phyloP scores from a whole-genome alignment of 2,329 filamentous ascomycete genomes.

The Colletotrichum tropicale region DNA sequence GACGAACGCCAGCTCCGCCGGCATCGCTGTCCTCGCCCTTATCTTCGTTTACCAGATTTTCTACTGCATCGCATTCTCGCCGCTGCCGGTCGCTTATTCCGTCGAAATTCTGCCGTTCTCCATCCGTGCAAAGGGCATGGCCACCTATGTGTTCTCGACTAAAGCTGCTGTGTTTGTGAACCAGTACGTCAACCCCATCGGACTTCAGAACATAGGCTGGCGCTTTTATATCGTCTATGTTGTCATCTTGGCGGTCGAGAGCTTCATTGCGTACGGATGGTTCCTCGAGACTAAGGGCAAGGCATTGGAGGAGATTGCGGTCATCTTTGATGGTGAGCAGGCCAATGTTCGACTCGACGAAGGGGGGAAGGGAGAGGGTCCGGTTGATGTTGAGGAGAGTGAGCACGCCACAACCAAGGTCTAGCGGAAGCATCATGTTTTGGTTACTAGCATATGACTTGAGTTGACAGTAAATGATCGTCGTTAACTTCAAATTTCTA shows the following conservation, averaged over 20 bases:
- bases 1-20: constrained; percentile 30
- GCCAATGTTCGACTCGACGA: constrained; percentile 9
- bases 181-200: constrained; percentile 55
- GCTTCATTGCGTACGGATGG: constrained; percentile 42
- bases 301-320: constrained; percentile 60
- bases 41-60: constrained; percentile 44
- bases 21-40: constrained; percentile 35
- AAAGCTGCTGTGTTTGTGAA: constrained; percentile 34
- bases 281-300: constrained; percentile 58
- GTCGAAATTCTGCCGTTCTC: constrained; percentile 59
- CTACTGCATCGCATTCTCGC: constrained; percentile 61
- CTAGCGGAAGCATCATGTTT: background rate
- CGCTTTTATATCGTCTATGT: constrained; percentile 64
- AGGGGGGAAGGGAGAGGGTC: background rate
- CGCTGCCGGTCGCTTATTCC: constrained; percentile 53
- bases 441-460: background rate
- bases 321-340: constrained; percentile 53
- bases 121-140: constrained; percentile 55
- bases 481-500: background rate
- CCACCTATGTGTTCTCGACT: constrained; percentile 29
- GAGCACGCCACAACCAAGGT: constrained; percentile 9
- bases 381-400: constrained; percentile 4
- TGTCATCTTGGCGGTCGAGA: constrained; percentile 49
- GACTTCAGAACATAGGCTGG: constrained; percentile 52
- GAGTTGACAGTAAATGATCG: background rate